A percentile compares a stretch with the other conserved stretches of the same genome.
Conservation (phyloP, 768 basidiomycete species). For the Boletus sp. region DNA sequence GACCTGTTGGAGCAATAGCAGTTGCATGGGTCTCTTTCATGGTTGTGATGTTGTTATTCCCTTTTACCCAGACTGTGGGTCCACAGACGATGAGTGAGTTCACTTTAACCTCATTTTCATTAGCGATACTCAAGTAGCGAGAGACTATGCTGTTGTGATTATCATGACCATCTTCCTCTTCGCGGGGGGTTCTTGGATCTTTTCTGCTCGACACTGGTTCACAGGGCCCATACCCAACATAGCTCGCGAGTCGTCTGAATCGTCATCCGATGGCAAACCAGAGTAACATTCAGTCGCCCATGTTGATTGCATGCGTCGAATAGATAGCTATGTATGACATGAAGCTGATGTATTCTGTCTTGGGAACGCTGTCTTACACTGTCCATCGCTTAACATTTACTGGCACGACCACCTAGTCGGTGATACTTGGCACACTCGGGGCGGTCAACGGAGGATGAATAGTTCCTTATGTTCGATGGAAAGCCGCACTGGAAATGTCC, state of each 20-base stretch:
- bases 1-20: slow-evolving; percentile 30
- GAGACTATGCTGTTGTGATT: slow-evolving; percentile 29
- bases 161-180: slow-evolving; percentile 31
- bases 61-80: slow-evolving; percentile 19
- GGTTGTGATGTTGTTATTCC: slow-evolving; percentile 34
- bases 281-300: background rate
- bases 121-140: background rate
- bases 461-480: background rate
- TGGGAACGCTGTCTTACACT: too few relatives aligned
- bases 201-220: slow-evolving; percentile 36
- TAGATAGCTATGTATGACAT: background rate
- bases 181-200: slow-evolving; percentile 29
- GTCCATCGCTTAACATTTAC: background rate
- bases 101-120: background rate
- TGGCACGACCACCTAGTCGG: background rate
- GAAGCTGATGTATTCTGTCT: background rate
- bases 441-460: background rate
- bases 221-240: slow-evolving; percentile 32
- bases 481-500: background rate
- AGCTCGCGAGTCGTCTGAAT: background rate
- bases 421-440: background rate
- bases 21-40: slow-evolving; percentile 35
- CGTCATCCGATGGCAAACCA: background rate
- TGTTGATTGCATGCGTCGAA: background rate
- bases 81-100: slow-evolving; percentile 34